Evolutionary conservation across 169 alveolate genomes (phyloP).

Genomic region (Cryptosporidium bovis): DNA sequence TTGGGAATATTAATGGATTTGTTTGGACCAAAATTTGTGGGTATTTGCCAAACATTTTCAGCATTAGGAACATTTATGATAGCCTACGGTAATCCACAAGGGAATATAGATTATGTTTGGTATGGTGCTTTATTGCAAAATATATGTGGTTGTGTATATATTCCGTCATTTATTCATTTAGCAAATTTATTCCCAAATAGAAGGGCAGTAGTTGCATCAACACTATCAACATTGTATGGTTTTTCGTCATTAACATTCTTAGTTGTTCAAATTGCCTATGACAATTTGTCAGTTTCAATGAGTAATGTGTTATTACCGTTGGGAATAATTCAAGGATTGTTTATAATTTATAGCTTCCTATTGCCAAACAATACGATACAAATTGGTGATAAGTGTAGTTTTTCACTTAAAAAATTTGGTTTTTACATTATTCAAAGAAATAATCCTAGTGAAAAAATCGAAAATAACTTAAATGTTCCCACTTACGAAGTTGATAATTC

Average conservation of each 20-base stretch:
- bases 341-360: constrained; percentile 27
- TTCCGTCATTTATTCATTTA: constrained; percentile 67
- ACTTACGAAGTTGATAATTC: background rate
- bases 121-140: constrained; percentile 50
- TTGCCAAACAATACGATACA: constrained; percentile 34
- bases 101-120: constrained; percentile 38
- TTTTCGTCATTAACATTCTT: constrained; percentile 63
- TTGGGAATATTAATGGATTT: constrained; percentile 49
- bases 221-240: constrained; percentile 63
- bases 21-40: constrained; percentile 66
- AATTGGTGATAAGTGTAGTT: constrained; percentile 40
- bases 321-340: constrained; percentile 38
- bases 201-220: constrained; percentile 54
- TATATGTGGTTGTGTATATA: constrained; percentile 64
- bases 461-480: background rate
- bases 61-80: constrained; percentile 64
- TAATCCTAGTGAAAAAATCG: background rate
- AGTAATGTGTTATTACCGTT: constrained; percentile 14
- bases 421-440: constrained; percentile 14
- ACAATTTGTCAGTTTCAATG: constrained; percentile 12
- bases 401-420: constrained; percentile 33
- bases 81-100: constrained; percentile 32
- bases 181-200: constrained; percentile 53
- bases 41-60: constrained; percentile 47
- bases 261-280: constrained; percentile 20